Percentiles rank a stretch among this genome's conserved stretches.
These are phyloP conservation scores for Gaeumannomyces tritici DNA, from an alignment of 2,329 filamentous ascomycete species.

Conservation along the genomic window DNA sequence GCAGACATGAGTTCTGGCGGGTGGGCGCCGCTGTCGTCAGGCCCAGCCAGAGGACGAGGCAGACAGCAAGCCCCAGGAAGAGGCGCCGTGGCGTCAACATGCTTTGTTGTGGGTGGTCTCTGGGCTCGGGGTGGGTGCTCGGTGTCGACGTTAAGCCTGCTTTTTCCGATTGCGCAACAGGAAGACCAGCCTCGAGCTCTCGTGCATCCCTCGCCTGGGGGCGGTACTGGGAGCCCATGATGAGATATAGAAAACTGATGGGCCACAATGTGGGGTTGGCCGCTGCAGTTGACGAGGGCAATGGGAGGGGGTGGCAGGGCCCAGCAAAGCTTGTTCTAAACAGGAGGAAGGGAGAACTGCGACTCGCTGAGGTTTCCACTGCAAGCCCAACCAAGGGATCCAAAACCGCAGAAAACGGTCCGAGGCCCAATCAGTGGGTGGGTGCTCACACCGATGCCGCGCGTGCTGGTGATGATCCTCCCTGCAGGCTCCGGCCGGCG, in stretches of 20 bases:
- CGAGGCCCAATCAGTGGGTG: background rate
- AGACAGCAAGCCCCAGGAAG: slow-evolving; percentile 1
- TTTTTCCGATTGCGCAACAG: slow-evolving; percentile 3
- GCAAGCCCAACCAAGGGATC: background rate
- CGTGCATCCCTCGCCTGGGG: background rate
- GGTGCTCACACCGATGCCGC: too few relatives aligned
- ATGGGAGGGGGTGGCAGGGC: background rate
- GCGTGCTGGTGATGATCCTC: background rate
- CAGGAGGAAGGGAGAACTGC: background rate
- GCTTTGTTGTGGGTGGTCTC: background rate
- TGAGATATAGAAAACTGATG: background rate
- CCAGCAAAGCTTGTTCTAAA: background rate
- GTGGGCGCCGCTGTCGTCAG: background rate
- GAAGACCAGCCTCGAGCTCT: slow-evolving; percentile 5
- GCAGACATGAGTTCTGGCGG: background rate
- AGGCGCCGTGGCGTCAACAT: slow-evolving; percentile 4
- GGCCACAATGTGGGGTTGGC: background rate
- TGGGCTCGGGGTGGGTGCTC: background rate
- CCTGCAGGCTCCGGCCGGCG: background rate
- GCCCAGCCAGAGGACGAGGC: slow-evolving; percentile 1
- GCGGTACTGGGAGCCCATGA: background rate
- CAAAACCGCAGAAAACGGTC: background rate
- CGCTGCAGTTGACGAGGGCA: background rate
- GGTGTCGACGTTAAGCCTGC: background rate
- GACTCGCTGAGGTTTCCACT: background rate